Conservation (phyloP, 495 filamentous ascomycete genomes). For the Aspergillus incahuasiensis region DNA sequence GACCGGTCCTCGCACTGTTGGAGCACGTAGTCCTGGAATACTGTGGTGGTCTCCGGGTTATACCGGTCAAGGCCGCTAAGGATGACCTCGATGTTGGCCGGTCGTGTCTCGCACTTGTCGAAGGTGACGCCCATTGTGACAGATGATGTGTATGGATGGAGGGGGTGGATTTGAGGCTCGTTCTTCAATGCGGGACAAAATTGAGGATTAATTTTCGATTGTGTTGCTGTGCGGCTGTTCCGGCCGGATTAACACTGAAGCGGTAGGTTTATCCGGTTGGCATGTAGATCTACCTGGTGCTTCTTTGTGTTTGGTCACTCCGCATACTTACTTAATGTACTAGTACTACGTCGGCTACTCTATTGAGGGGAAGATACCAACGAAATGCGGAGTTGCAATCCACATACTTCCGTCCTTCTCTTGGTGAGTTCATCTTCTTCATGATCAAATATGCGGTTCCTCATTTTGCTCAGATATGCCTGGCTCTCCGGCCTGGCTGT, state of each 20-base stretch:
- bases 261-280: constrained; percentile 26
- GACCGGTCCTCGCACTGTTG: constrained; percentile 93
- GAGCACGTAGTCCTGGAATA: constrained; percentile 92
- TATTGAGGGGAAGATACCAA: neutral
- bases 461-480: neutral
- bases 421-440: neutral
- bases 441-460: constrained; percentile 1
- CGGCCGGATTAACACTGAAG: constrained; percentile 14
- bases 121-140: constrained; percentile 45
- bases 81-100: constrained; percentile 84
- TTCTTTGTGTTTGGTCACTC: constrained; percentile 1
- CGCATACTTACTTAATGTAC: neutral
- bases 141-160: constrained; percentile 8
- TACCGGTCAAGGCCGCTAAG: constrained; percentile 94
- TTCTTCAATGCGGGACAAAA: constrained; percentile 10
- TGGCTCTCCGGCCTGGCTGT: neutral
- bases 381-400: neutral
- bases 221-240: constrained; percentile 29
- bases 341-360: neutral
- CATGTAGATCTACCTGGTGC: constrained; percentile 4
- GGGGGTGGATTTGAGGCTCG: constrained; percentile 21
- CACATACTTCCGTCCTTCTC: neutral
- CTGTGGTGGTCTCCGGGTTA: constrained; percentile 91
- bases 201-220: constrained; percentile 41
- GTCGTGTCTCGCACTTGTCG: constrained; percentile 60